Evolutionary conservation across 768 basidiomycete species (phyloP).

Genomic region (Termitomyces sp.): DNA sequence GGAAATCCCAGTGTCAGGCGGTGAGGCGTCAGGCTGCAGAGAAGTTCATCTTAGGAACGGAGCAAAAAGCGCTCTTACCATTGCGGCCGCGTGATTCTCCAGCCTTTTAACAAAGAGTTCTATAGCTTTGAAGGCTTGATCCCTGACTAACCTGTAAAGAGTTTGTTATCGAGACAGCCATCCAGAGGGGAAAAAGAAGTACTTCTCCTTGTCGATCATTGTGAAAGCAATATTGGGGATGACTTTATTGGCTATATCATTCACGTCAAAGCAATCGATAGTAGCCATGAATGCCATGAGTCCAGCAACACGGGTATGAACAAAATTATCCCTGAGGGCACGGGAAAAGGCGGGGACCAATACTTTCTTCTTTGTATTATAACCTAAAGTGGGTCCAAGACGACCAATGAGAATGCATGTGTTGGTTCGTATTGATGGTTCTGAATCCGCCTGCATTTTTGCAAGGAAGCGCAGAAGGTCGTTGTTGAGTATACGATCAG

Average conservation of each 20-base stretch:
- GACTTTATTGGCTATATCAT: constrained; percentile 87
- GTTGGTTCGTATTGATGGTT: constrained; percentile 94
- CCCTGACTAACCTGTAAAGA: constrained; percentile 70
- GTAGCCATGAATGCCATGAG: constrained; percentile 96
- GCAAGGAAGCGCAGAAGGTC: constrained; percentile 91
- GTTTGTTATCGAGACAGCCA: not conserved
- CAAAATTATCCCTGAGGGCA: constrained; percentile 85
- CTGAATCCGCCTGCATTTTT: constrained; percentile 86
- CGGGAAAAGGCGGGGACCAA: constrained; percentile 92
- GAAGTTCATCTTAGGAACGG: not conserved
- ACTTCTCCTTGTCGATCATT: constrained; percentile 93
- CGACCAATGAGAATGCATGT: constrained; percentile 95
- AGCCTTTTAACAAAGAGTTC: constrained; percentile 82
- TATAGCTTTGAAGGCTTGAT: constrained; percentile 93
- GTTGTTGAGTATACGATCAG: constrained; percentile 90
- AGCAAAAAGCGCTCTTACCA: constrained; percentile 46
- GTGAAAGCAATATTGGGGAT: constrained; percentile 79
- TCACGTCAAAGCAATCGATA: constrained; percentile 79
- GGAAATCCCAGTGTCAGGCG: constrained; percentile 23
- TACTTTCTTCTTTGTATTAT: constrained; percentile 93
- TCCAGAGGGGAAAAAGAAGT: not conserved
- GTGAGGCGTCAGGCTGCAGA: constrained; percentile 33
- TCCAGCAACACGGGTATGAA: constrained; percentile 90
- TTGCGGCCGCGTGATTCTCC: constrained; percentile 69
- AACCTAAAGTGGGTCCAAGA: constrained; percentile 76